Evolutionary conservation across 768 basidiomycete species (phyloP).

Genomic region (Auricularia sp.): DNA sequence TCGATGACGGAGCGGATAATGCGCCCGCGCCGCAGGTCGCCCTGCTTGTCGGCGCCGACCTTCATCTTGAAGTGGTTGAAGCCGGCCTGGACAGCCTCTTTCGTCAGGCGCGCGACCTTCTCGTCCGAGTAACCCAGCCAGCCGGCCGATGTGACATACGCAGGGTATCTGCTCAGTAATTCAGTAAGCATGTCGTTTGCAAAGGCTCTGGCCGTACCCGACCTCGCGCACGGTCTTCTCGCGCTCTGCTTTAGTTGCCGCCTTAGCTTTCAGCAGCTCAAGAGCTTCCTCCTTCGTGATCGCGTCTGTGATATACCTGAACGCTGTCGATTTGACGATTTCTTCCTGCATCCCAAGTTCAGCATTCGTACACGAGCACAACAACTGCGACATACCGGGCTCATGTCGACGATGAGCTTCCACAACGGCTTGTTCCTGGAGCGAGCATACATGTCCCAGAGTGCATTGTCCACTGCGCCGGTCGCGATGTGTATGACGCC

Average conservation of each 20-base stretch:
- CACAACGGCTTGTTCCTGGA: conserved; percentile 77
- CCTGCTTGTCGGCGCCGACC: conserved; percentile 74
- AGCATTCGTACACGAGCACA: too few species aligned
- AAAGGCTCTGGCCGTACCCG: conserved; percentile 33
- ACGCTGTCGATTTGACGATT: conserved; percentile 64
- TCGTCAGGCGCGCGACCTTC: conserved; percentile 77
- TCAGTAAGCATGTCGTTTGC: neutral
- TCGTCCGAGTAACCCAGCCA: conserved; percentile 94
- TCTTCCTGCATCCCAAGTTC: conserved; percentile 43
- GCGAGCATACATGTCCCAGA: conserved; percentile 90
- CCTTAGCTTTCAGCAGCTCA: conserved; percentile 66
- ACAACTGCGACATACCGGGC: conserved; percentile 37
- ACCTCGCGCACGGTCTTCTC: conserved; percentile 62
- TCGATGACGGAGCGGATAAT: conserved; percentile 94
- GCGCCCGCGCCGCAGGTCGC: conserved; percentile 77
- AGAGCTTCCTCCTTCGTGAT: conserved; percentile 88
- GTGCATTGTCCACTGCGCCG: conserved; percentile 80
- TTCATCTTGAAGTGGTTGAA: conserved; percentile 99
- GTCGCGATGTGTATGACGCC: conserved; percentile 89
- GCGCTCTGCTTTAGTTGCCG: conserved; percentile 64
- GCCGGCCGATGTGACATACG: conserved; percentile 87
- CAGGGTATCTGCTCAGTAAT: conserved; percentile 59
- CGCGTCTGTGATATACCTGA: conserved; percentile 87
- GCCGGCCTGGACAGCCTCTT: conserved; percentile 72
- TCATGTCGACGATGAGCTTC: conserved; percentile 90